Base-by-base conservation (phyloP, 331 rosid species). In the Rhamnella rubrinervis region DNA sequence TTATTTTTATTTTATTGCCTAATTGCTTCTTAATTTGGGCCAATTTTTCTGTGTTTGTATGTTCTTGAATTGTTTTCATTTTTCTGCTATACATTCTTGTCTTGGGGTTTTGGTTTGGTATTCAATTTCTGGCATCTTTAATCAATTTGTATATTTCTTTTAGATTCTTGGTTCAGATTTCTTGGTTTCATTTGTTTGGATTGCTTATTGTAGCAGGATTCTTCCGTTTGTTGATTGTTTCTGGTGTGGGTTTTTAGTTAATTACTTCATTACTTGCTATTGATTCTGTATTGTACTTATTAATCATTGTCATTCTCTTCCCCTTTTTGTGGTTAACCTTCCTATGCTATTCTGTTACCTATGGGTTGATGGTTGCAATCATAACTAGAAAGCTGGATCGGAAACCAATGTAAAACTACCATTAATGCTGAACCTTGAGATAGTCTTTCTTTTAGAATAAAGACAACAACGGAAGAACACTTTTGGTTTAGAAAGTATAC, bases 81-180 rank as follows among this genome's bases (percentile, higher is more conserved):
- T 80, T 60, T 71, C 38, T 53, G 57, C 37, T 63, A 28, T 52
- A 20, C 51, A 62, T 46, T 70, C 5, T 52, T 47, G 61, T 67
- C 23, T 71, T 66, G 72, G 72, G 49, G 47, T 55, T 75, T 60
- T 67, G 19, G 49, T 70, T 53, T 46, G 61, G 10, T 63, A 39
- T 62, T 66, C 25, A 53, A 60, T 75, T 47, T 59, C 2, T 26
- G 16, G 50, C 51, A 6, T 51, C 39, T 28, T 15, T 20, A 37
- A n/a, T 71, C 57, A 55, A 19, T 44, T 55, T 6, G 49, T 65
- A 8, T 6, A 1, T 59, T 70, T 63, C 15, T 47, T 16, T 35
- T 51, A 14, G 53, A 20, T 49, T 31, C 44, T 59, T 46, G 62
- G 52, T 52, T 40, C 72, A 59, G 78, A 81, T 76, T 76, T 69